Base-by-base conservation (phyloP, 768 basidiomycete genomes). In the Lentinus brumalis region DNA sequence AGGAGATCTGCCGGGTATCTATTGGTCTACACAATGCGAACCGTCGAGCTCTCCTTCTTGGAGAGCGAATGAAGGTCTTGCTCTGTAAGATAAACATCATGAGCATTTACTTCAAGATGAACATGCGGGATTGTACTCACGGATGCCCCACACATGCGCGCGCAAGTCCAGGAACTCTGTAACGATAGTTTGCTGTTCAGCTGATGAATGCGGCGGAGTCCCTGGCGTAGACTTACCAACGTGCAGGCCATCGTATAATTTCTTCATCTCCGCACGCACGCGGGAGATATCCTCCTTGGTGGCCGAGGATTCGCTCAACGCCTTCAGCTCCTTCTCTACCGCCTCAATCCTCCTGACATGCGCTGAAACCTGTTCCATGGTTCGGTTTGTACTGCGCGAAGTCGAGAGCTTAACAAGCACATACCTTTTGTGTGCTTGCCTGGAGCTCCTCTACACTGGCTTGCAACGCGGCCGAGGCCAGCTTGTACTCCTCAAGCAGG, bases 271-370 rank as follows among this genome's bases (percentile, higher is more conserved):
- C 11, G 84, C 83, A 60, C 94, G 79, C 8, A 93, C 76, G 59
- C 85, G 82, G 26, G 86, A 82, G 38, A 93, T 77, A 64, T 97
- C 95, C 44, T 94, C 94, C 74, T 93, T 95, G 32, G 81, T 81
- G 8, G 90, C 82, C 2, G 89, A 82, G 18, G 78, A 75, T 52
- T 86, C 83, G 7, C 82, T 78, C 29, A 97, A 70, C 0, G 88
- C 86, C 72, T 91, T 93, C 67, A 96, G 72, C 67, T 95, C 92
- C 73, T 93, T 93, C 76, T 97, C 94, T 2, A 96, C 92, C 4
- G 87, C 84, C 72, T 95, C 91, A 69, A 94, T 93, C 58, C 91
- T 78, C 63, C 86, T 78, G 3, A 94, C 85, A 70, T 94, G 92
- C n/a, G 86, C 84, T 12, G 92, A 88, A 59, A 94, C 86, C 92